These are phyloP conservation scores for Caloboletus inedulis DNA, from an alignment of 1,284 basidiomycete genomes.

Conservation along the genomic window DNA sequence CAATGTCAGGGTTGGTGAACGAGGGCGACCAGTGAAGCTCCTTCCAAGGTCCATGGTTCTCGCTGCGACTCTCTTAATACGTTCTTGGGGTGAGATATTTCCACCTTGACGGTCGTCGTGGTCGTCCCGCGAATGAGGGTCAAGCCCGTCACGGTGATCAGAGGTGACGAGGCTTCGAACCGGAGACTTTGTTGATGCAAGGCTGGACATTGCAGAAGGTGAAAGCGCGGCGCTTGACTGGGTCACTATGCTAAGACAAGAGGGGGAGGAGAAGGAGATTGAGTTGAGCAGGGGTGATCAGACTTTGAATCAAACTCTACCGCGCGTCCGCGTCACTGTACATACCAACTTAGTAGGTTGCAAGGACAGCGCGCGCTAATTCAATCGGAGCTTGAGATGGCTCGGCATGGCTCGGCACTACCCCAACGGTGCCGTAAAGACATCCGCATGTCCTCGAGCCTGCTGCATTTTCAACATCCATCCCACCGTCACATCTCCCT, in stretches of 20 bases:
- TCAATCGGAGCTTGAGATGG: slow-evolving; percentile 19
- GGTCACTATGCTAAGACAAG: slow-evolving; percentile 13
- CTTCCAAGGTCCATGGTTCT: slow-evolving; percentile 57
- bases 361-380: neutral
- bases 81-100: slow-evolving; percentile 45
- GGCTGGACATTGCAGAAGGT: slow-evolving; percentile 26
- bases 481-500: slow-evolving; percentile 18
- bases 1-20: slow-evolving; percentile 29
- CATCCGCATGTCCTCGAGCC: slow-evolving; percentile 25
- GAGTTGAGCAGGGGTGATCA: neutral
- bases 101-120: slow-evolving; percentile 31
- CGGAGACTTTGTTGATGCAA: slow-evolving; percentile 25
- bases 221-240: slow-evolving; percentile 3
- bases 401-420: slow-evolving; percentile 18
- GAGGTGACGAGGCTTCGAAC: slow-evolving; percentile 20
- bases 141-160: slow-evolving; percentile 21
- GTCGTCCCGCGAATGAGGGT: slow-evolving; percentile 12
- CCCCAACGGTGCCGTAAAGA: slow-evolving; percentile 14
- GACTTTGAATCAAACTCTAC: no score
- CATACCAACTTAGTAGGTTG: neutral
- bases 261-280: neutral
- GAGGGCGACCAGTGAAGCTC: slow-evolving; percentile 44
- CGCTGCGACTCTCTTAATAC: slow-evolving; percentile 43
- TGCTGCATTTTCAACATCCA: slow-evolving; percentile 23
- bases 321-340: slow-evolving; percentile 6